phyloP scores from a whole-genome alignment of 768 basidiomycete species.

The Boletus insuetus region DNA sequence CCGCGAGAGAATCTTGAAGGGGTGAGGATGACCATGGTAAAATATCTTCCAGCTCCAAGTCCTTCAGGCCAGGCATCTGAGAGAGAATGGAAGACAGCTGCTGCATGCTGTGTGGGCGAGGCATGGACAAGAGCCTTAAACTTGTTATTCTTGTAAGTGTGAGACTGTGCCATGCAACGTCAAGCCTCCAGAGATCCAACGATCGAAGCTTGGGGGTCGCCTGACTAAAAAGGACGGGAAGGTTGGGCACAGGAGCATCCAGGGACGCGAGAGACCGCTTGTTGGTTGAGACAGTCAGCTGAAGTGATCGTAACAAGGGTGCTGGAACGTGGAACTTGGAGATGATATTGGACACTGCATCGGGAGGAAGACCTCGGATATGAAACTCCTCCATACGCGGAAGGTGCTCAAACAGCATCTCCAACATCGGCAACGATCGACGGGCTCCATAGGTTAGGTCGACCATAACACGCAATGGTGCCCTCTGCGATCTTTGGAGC shows the following conservation, averaged over 20 bases:
- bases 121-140: neutral
- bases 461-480: neutral
- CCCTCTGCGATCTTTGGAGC: conserved; percentile 1
- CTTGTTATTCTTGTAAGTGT: neutral
- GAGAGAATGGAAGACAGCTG: neutral
- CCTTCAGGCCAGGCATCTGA: neutral
- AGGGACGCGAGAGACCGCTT: neutral
- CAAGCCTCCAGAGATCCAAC: neutral
- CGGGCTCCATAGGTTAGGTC: neutral
- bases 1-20: neutral
- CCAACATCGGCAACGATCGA: neutral
- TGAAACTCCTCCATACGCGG: neutral
- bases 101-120: neutral
- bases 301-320: conserved; percentile 2
- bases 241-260: neutral
- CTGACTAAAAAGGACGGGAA: neutral
- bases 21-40: neutral
- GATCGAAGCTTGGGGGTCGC: neutral
- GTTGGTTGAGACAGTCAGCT: neutral
- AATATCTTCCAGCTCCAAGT: neutral
- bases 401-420: conserved; percentile 1
- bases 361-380: neutral
- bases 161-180: neutral
- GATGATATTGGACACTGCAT: neutral
- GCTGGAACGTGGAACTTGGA: neutral